Base-by-base conservation (phyloP, 2,329 filamentous ascomycete genomes). In the Diaporthe helianthi region DNA sequence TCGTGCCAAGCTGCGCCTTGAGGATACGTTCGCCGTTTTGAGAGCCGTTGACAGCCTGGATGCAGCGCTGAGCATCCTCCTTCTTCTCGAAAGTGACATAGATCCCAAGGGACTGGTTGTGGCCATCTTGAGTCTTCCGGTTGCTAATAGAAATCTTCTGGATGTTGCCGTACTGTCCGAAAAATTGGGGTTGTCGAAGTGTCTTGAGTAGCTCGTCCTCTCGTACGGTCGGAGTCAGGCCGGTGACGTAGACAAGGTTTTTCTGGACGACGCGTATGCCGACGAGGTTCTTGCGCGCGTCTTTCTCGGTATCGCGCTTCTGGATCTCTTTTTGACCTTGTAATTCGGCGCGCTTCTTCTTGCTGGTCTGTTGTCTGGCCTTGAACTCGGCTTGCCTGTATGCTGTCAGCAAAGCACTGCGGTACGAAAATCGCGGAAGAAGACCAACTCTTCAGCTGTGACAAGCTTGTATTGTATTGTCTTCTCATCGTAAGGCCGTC, bases 61-160 rank as follows among this genome's bases (percentile, higher is more conserved):
- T 99, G 79, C 96, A 99, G 46, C 88, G 89, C 49, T 91, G 91
- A 19, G 96, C 96, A 80, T 98, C 96, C 73, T 93, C 90, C 78
- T 97, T 97, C 73, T 89, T 91, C 74, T 96, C 92, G 78, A 98
- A 99, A 0, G 96, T 99, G n/a, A 99, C 96, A 77, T 99, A 99
- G 63, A 99, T 95, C 55, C 96, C 96, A 6, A 99, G 91, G 0
- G 94, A 97, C 75, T 96, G 92, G 73, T 93, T 92, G 72, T 95
- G 86, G 36, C 87, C 87, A 76, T 90, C 88, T 38, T 88, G 86
- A 71, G 86, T 93, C 80, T 97, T 97, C 49, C 94, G 89, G 79
- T 97, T 98, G 84, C 94, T 98, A 73, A 99, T 97, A 67, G 97
- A 97, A 68, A 99, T 98, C 80, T 99, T 99, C 78, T 97, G 92